phyloP scores from a whole-genome alignment of 2,329 filamentous ascomycete species.

The Phaeosphaeriaceae sp. region DNA sequence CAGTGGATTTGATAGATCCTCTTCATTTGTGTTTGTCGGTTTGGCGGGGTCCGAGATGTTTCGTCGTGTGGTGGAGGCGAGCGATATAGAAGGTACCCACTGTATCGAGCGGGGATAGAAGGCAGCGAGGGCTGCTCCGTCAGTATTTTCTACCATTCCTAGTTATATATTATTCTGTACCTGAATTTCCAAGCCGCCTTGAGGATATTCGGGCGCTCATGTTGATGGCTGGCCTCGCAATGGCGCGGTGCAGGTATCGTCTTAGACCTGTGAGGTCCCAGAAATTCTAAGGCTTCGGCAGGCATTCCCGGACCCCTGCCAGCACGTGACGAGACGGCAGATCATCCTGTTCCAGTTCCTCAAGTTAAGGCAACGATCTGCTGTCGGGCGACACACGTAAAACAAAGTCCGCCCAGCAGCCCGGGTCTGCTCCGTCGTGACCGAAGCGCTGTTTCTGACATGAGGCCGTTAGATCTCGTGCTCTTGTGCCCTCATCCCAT shows the following conservation, averaged over 20 bases:
- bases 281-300: conserved; percentile 24
- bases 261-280: conserved; percentile 10
- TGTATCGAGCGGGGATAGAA: conserved; percentile 26
- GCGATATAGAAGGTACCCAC: conserved; percentile 14
- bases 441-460: neutral
- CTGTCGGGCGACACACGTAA: conserved; percentile 13
- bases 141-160: neutral
- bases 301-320: neutral
- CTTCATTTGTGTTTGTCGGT: conserved; percentile 17
- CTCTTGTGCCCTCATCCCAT: conserved; percentile 4
- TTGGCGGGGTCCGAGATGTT: conserved; percentile 19
- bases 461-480: neutral
- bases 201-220: conserved; percentile 73
- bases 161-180: conserved; percentile 52
- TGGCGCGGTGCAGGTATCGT: conserved; percentile 29
- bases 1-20: conserved; percentile 59
- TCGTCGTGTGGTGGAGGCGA: conserved; percentile 24
- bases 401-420: conserved; percentile 12
- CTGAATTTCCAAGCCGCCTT: conserved; percentile 65
- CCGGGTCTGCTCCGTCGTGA: conserved; percentile 1
- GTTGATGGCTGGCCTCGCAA: conserved; percentile 34
- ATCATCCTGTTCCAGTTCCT: conserved; percentile 8
- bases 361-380: conserved; percentile 15
- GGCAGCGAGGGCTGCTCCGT: conserved; percentile 27
- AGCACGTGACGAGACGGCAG: conserved; percentile 14